phyloP scores from a whole-genome alignment of 192 early-diverging fungal genomes.

The Phlyctochytrium planicorne region DNA sequence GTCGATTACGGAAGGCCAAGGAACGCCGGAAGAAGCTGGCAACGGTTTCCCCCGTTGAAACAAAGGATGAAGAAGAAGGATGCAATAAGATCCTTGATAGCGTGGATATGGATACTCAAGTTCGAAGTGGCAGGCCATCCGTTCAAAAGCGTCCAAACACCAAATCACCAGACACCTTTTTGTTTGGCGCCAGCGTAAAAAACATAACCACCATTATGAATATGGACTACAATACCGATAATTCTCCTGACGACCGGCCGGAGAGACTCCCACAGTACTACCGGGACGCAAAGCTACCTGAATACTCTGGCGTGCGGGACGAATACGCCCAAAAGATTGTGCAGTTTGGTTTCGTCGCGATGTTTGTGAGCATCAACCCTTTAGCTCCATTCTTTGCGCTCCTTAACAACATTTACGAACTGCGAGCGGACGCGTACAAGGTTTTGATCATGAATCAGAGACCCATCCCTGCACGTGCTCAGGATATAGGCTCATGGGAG shows the following conservation, averaged over 20 bases:
- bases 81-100: no score
- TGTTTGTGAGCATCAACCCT: conserved; percentile 69
- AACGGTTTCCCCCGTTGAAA: not conserved
- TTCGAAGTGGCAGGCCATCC: no score
- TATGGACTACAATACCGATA: not conserved
- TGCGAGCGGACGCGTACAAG: conserved; percentile 41
- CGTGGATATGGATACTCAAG: no score
- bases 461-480: conserved; percentile 21
- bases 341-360: conserved; percentile 71
- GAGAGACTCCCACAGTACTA: conserved; percentile 20
- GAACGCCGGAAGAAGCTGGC: not conserved
- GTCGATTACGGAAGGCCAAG: not conserved
- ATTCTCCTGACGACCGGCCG: not conserved
- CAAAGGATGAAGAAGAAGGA: not conserved
- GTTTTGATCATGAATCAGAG: conserved; percentile 15
- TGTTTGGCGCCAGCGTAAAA: not conserved
- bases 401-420: conserved; percentile 60
- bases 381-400: conserved; percentile 70
- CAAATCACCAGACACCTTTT: no score
- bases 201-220: not conserved
- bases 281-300: conserved; percentile 43
- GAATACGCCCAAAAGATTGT: conserved; percentile 41
- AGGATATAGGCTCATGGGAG: conserved; percentile 26
- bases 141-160: no score
- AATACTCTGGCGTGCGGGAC: conserved; percentile 31